phyloP scores from a whole-genome alignment of 2,329 filamentous ascomycete genomes.

The Parasarocladium wereldwijsianum region DNA sequence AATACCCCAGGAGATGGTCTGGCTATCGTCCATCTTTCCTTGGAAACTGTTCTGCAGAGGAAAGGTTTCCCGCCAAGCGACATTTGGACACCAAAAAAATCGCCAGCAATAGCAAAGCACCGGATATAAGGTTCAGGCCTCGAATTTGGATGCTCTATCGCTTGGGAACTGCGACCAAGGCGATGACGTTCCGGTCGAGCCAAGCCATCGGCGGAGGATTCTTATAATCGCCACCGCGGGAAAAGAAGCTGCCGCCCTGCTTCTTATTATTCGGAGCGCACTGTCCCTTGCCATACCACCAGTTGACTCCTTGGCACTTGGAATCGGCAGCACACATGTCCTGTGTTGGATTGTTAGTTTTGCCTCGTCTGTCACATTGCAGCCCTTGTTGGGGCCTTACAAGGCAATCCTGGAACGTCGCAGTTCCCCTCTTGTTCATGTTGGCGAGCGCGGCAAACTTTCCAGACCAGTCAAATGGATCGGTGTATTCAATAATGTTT shows the following conservation, averaged over 20 bases:
- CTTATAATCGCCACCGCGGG: slow-evolving; percentile 1
- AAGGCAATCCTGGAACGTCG: slow-evolving; percentile 2
- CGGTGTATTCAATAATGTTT: slow-evolving; percentile 2
- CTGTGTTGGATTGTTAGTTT: too few species aligned
- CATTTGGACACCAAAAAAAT: too few species aligned
- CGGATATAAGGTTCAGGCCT: too few species aligned
- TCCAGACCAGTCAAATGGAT: not conserved
- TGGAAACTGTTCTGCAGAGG: too few species aligned
- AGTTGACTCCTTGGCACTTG: slow-evolving; percentile 1
- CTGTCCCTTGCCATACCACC: slow-evolving; percentile 2
- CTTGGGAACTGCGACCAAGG: slow-evolving; percentile 1
- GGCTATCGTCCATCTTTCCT: too few species aligned
- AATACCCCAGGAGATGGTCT: too few species aligned
- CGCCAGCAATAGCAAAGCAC: too few species aligned
- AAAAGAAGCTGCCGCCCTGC: slow-evolving; percentile 1
- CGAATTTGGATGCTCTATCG: too few species aligned
- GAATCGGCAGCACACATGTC: too few species aligned
- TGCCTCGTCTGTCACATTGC: too few species aligned
- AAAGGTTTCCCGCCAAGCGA: too few species aligned
- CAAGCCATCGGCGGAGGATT: slow-evolving; percentile 1
- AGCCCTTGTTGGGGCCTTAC: not conserved
- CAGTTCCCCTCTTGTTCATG: not conserved
- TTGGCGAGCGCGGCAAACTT: slow-evolving; percentile 1
- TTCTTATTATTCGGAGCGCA: not conserved
- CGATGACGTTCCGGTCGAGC: slow-evolving; percentile 1